Base-by-base conservation (phyloP, 441 rosid genomes). In the Euphorbia schlechtendalii region DNA sequence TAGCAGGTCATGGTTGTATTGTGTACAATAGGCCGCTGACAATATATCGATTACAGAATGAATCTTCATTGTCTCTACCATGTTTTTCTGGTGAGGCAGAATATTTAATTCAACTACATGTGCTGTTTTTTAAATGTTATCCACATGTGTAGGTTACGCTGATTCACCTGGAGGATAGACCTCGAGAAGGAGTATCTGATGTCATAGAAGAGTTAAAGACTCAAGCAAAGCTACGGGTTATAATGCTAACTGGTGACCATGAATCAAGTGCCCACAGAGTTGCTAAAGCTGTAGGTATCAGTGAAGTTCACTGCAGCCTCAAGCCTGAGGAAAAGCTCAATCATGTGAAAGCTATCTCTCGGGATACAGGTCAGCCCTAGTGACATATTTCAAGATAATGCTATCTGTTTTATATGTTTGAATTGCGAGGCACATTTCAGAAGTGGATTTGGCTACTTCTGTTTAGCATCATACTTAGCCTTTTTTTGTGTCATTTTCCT, bases 201-300 rank as follows among this genome's bases (percentile, higher is more conserved):
- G 96, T 90, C 63, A 74, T 93, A 71, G 56, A 71, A 48, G 95
- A 86, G 71, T 73, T 93, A 63, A 78, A 74, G 73, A 75, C 71
- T 78, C 76, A 77, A 76, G 96, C 85, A 70, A 75, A 68, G 73
- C 81, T 88, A 21, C 84, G 83, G 17, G 71, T 87, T 65, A 89
- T 94, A 85, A 94, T 94, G 97, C 76, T 90, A 71, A 90, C 97
- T 38, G 99, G 96, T 70, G 97, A 94, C 77, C 97, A 90, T 73
- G 83, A 84, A 58, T 87, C 96, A 71, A 94, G 97, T 76, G 97
- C 99, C 12, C 74, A 80, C 88, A 86, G 99, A 84, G 96, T 90
- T 63, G 99, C 97, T 38, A 83, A 88, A 72, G 85, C 92, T 53
- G 97, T 90, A 40, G 93, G 92, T 71, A 88, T 94, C 67, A 69